A percentile compares a stretch with the other conserved stretches of the same genome.
Conservation (phyloP, 768 basidiomycete genomes). For the Leccinum truebloodii region DNA sequence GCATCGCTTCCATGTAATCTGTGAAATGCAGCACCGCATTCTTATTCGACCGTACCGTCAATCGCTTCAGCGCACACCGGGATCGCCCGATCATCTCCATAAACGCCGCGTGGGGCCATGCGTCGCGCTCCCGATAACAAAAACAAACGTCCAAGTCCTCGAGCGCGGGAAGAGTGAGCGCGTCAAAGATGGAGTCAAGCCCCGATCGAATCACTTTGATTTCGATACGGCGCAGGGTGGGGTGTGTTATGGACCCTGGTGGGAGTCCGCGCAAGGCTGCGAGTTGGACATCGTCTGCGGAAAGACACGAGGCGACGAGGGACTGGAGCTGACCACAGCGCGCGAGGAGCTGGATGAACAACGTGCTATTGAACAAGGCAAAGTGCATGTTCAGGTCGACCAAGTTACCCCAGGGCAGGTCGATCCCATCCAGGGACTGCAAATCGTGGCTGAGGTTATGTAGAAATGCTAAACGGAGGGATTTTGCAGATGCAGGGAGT, state of each 20-base stretch:
- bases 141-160: slow-evolving; percentile 36
- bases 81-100: slow-evolving; percentile 27
- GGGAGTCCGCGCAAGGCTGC: slow-evolving; percentile 7
- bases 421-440: slow-evolving; percentile 24
- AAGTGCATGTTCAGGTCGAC: slow-evolving; percentile 32
- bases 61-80: slow-evolving; percentile 22
- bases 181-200: slow-evolving; percentile 21
- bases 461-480: slow-evolving; percentile 22
- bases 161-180: slow-evolving; percentile 27
- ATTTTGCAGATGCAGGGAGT: slow-evolving; percentile 17
- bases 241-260: slow-evolving; percentile 20
- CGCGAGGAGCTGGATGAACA: slow-evolving; percentile 25
- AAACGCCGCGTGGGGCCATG: slow-evolving; percentile 31
- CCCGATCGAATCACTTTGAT: slow-evolving; percentile 31
- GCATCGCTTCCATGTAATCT: slow-evolving; percentile 26
- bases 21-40: slow-evolving; percentile 19
- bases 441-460: slow-evolving; percentile 24
- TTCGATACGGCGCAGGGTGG: slow-evolving; percentile 25
- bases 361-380: slow-evolving; percentile 21
- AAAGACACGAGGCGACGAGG: slow-evolving; percentile 27
- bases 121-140: slow-evolving; percentile 30
- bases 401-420: slow-evolving; percentile 30
- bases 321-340: slow-evolving; percentile 24
- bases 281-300: slow-evolving; percentile 20
- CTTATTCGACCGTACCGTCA: slow-evolving; percentile 29